Conservation (phyloP, 257 asterid genomes). For the Primulina huaijiensis region DNA sequence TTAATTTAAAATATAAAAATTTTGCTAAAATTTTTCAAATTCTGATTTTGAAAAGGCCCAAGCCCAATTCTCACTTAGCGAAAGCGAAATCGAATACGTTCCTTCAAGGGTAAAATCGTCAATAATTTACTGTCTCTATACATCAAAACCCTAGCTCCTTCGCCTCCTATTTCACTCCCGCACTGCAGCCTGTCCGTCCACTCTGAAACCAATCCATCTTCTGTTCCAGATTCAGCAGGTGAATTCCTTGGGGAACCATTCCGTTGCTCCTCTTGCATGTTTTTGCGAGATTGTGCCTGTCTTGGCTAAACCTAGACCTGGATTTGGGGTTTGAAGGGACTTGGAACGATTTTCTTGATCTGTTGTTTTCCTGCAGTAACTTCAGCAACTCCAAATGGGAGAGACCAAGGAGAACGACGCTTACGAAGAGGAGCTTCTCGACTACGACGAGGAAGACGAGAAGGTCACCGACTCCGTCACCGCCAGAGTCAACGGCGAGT, state of each 20-base stretch:
- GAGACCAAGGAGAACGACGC: slow-evolving; percentile 76
- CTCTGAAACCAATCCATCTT: not conserved
- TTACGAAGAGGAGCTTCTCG: slow-evolving; percentile 90
- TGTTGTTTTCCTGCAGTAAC: slow-evolving; percentile 26
- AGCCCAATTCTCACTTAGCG: too few species aligned
- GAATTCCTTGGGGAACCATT: not conserved
- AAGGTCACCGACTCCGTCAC: slow-evolving; percentile 56
- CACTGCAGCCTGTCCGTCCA: not conserved
- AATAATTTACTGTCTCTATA: not conserved
- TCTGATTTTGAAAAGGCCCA: too few species aligned
- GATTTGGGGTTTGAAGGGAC: not conserved
- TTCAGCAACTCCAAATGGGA: slow-evolving; percentile 42
- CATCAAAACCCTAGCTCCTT: not conserved
- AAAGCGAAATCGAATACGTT: too few species aligned
- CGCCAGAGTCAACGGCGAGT: slow-evolving; percentile 77
- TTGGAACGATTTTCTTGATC: slow-evolving; percentile 19
- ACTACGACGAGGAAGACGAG: slow-evolving; percentile 93
- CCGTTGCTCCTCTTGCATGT: not conserved
- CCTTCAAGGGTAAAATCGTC: not conserved
- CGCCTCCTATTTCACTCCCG: not conserved
- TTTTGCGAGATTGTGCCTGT: not conserved
- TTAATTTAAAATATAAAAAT: too few species aligned
- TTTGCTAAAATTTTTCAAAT: too few species aligned
- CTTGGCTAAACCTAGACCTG: not conserved
- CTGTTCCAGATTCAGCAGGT: not conserved